phyloP scores from a whole-genome alignment of 805 yeast species.

The Candida methanosorbosa region DNA sequence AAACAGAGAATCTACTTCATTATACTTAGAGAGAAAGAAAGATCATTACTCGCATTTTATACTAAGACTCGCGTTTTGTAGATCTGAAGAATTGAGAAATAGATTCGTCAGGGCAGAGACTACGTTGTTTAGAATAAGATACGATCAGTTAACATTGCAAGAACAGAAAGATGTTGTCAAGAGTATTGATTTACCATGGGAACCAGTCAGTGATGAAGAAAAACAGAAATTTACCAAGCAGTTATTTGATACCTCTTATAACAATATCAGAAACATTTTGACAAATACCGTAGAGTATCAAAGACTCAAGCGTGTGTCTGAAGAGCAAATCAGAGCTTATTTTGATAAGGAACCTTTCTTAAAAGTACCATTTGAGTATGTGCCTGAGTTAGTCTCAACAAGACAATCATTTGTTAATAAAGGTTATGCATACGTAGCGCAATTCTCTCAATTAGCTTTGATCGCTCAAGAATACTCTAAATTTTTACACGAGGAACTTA shows the following conservation, averaged over 20 bases:
- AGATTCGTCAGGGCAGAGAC: constrained; percentile 76
- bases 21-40: constrained; percentile 59
- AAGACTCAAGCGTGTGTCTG: constrained; percentile 26
- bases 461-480: constrained; percentile 60
- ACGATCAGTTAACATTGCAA: constrained; percentile 44
- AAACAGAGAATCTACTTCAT: constrained; percentile 28
- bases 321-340: constrained; percentile 44
- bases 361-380: constrained; percentile 82
- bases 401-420: constrained; percentile 56
- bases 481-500: constrained; percentile 40
- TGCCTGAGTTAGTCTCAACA: constrained; percentile 65
- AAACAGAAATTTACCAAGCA: constrained; percentile 38
- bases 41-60: constrained; percentile 92
- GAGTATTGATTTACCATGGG: constrained; percentile 62
- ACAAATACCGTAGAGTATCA: constrained; percentile 21
- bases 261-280: constrained; percentile 29
- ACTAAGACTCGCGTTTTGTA: constrained; percentile 80
- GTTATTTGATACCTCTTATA: constrained; percentile 47
- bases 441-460: constrained; percentile 65
- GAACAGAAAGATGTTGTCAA: constrained; percentile 72
- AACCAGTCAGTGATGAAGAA: constrained; percentile 56
- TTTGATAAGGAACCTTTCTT: constrained; percentile 59
- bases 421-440: constrained; percentile 83
- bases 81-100: constrained; percentile 72
- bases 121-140: constrained; percentile 66